Evolutionary conservation across 371 early-diverging fungal genomes (phyloP).

Genomic region (Chytridium lagenaria): DNA sequence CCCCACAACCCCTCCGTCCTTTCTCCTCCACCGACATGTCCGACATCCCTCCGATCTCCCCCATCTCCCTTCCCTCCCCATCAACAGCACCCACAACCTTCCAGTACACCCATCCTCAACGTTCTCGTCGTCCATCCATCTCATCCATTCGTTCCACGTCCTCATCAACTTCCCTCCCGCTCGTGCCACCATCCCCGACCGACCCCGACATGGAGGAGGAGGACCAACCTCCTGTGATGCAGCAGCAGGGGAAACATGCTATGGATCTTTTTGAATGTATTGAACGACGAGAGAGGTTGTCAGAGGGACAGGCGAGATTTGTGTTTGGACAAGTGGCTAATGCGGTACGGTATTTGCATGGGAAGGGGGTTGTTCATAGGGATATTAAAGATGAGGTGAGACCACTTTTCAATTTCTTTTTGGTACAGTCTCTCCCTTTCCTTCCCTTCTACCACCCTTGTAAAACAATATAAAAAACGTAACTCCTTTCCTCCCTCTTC

Average conservation of each 20-base stretch:
- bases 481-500: too few species aligned
- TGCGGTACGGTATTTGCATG: slow-evolving; percentile 72
- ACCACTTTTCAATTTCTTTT: background rate
- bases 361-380: slow-evolving; percentile 50
- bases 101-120: too few species aligned
- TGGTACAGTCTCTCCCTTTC: background rate
- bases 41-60: too few species aligned
- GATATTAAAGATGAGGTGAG: slow-evolving; percentile 61
- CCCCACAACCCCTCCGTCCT: background rate
- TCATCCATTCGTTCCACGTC: too few species aligned
- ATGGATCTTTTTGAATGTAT: slow-evolving; percentile 83
- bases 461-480: too few species aligned
- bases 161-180: too few species aligned
- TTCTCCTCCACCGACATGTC: background rate
- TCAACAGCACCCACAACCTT: too few species aligned
- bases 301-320: slow-evolving; percentile 64
- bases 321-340: slow-evolving; percentile 75
- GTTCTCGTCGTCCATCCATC: too few species aligned
- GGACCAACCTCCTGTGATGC: background rate
- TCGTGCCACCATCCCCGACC: background rate
- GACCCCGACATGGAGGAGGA: background rate
- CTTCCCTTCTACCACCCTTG: background rate
- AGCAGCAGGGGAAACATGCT: background rate
- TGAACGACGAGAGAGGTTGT: slow-evolving; percentile 56
- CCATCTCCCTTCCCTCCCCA: too few species aligned